Conservation (phyloP, 2,329 filamentous ascomycete species). For the Aureobasidium subglaciale region DNA sequence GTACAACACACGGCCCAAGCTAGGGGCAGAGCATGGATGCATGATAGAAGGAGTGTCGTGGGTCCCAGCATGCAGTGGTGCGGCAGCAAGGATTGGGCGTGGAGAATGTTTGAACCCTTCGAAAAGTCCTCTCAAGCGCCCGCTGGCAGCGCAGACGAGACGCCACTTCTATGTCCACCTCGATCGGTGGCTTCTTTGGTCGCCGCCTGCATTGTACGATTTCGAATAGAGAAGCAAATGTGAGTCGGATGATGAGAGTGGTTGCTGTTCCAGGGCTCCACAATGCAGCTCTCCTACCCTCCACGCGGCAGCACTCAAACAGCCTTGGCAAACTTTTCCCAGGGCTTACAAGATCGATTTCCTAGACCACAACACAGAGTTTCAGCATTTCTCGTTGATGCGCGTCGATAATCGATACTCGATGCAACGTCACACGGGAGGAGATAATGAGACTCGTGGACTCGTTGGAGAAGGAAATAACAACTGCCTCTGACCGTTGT, state of each 20-base stretch:
- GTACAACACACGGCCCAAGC: constrained; percentile 9
- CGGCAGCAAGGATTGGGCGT: constrained; percentile 12
- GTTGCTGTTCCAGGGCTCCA: background rate
- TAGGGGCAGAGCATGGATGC: constrained; percentile 10
- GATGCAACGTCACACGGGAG: background rate
- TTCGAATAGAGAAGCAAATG: constrained; percentile 1
- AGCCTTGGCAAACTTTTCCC: background rate
- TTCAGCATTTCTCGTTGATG: background rate
- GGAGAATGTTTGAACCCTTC: background rate
- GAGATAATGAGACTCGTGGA: background rate
- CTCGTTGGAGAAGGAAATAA: background rate
- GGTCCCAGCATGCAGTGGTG: constrained; percentile 14
- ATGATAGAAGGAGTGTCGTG: background rate
- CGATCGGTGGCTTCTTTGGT: background rate
- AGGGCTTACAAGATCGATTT: background rate
- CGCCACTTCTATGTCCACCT: background rate
- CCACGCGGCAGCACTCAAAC: constrained; percentile 10
- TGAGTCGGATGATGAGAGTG: background rate
- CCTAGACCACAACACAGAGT: background rate
- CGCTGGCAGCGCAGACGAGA: background rate
- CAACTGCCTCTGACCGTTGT: background rate
- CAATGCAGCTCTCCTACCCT: background rate
- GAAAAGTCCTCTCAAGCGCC: background rate
- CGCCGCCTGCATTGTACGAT: background rate
- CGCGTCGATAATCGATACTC: background rate